These are phyloP conservation scores for Pseudocercospora ulei DNA, from an alignment of 2,329 filamentous ascomycete genomes.

Conservation along the genomic window DNA sequence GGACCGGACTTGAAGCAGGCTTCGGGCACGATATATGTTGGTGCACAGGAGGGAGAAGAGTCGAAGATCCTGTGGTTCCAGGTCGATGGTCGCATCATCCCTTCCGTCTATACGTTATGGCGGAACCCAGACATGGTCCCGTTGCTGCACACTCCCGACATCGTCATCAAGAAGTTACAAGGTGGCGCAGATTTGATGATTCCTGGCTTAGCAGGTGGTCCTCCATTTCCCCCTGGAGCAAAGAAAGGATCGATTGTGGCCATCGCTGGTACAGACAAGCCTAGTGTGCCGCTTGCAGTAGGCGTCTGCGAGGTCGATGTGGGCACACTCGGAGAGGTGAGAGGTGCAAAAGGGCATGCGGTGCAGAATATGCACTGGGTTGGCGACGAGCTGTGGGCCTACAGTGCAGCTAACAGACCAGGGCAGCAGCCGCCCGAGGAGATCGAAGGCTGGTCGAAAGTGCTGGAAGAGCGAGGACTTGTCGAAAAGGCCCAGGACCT, in stretches of 20 bases:
- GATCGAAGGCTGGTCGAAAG: slow-evolving; percentile 45
- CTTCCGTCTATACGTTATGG: slow-evolving; percentile 57
- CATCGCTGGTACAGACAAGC: slow-evolving; percentile 50
- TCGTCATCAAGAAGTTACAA: slow-evolving; percentile 54
- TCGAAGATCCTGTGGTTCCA: slow-evolving; percentile 56
- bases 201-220: slow-evolving; percentile 54
- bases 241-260: slow-evolving; percentile 54
- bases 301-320: slow-evolving; percentile 58
- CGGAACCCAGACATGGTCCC: slow-evolving; percentile 52
- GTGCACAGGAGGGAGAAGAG: slow-evolving; percentile 48
- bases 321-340: slow-evolving; percentile 46
- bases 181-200: slow-evolving; percentile 60
- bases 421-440: slow-evolving; percentile 47
- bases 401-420: slow-evolving; percentile 47
- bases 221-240: slow-evolving; percentile 52
- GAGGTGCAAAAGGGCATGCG: slow-evolving; percentile 54
- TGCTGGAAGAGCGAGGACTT: slow-evolving; percentile 32
- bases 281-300: slow-evolving; percentile 54
- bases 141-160: slow-evolving; percentile 53
- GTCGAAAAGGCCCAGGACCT: slow-evolving; percentile 38
- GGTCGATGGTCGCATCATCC: slow-evolving; percentile 49
- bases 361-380: slow-evolving; percentile 58
- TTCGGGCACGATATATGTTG: slow-evolving; percentile 56
- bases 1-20: slow-evolving; percentile 54
- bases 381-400: slow-evolving; percentile 60